These are phyloP conservation scores for Thuja plicata DNA, from an alignment of 83 land plant genomes.

Conservation along the genomic window DNA sequence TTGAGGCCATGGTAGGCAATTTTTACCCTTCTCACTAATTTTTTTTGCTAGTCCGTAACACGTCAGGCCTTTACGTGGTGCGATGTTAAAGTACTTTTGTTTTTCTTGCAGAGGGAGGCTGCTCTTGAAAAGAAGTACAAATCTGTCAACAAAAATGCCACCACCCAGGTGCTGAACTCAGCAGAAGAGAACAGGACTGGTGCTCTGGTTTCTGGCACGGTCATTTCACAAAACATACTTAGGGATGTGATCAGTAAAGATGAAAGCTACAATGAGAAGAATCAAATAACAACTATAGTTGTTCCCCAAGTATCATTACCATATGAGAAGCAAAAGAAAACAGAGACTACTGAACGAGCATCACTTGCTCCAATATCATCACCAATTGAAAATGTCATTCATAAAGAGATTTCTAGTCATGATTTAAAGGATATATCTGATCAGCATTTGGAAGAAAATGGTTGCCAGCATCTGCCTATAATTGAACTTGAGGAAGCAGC, in stretches of 20 bases:
- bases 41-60: neutral
- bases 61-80: neutral
- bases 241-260: neutral
- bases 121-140: constrained; percentile 8
- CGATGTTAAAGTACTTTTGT: constrained; percentile 1
- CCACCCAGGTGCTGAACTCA: neutral
- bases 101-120: constrained; percentile 18
- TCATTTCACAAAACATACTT: neutral
- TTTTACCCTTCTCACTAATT: neutral
- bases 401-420: neutral
- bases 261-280: neutral
- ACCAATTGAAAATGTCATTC: neutral
- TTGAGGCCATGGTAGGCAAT: constrained; percentile 35
- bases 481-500: neutral
- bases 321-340: neutral
- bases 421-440: constrained; percentile 7
- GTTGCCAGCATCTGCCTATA: neutral
- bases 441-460: neutral
- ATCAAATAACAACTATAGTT: neutral
- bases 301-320: neutral
- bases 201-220: neutral
- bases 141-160: constrained; percentile 9
- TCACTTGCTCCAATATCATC: neutral
- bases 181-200: neutral
- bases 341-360: neutral